phyloP scores from a whole-genome alignment of 2,329 filamentous ascomycete species.

The Talaromyces sp. region DNA sequence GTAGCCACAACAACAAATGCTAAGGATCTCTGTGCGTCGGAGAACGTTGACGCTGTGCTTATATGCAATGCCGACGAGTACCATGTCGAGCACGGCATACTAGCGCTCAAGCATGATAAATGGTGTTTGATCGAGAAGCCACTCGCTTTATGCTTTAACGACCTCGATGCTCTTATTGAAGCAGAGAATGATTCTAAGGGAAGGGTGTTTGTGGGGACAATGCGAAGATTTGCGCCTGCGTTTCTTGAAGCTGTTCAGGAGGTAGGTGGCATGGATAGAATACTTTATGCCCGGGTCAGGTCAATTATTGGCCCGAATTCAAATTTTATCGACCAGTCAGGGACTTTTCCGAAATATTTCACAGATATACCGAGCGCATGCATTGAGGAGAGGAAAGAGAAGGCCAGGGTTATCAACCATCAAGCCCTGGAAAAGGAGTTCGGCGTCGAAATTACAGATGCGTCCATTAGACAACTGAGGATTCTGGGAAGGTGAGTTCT shows the following conservation, averaged over 20 bases:
- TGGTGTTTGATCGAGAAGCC: constrained; percentile 55
- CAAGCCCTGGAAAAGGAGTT: constrained; percentile 28
- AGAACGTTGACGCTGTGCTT: constrained; percentile 47
- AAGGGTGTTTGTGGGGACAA: constrained; percentile 53
- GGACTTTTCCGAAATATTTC: constrained; percentile 32
- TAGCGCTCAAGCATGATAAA: constrained; percentile 48
- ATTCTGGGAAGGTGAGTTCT: constrained; percentile 31
- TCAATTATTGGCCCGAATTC: constrained; percentile 50
- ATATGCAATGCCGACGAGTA: constrained; percentile 46
- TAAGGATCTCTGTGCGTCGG: constrained; percentile 37
- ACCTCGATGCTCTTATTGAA: constrained; percentile 40
- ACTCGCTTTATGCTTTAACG: constrained; percentile 41
- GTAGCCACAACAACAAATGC: constrained; percentile 31
- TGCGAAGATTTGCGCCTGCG: constrained; percentile 52
- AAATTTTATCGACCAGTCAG: constrained; percentile 25
- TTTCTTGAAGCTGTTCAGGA: constrained; percentile 51
- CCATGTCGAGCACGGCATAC: constrained; percentile 44
- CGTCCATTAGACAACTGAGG: constrained; percentile 27
- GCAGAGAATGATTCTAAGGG: constrained; percentile 43
- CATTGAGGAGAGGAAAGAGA: constrained; percentile 15
- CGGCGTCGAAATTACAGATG: constrained; percentile 21
- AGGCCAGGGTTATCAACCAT: constrained; percentile 19
- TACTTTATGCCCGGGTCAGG: constrained; percentile 48
- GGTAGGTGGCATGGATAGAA: constrained; percentile 42
- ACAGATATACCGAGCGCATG: constrained; percentile 33